A percentile compares a stretch with the other conserved stretches of the same genome.
Conservation (phyloP, 306 rosid genomes). For the Rosa rugosa region DNA sequence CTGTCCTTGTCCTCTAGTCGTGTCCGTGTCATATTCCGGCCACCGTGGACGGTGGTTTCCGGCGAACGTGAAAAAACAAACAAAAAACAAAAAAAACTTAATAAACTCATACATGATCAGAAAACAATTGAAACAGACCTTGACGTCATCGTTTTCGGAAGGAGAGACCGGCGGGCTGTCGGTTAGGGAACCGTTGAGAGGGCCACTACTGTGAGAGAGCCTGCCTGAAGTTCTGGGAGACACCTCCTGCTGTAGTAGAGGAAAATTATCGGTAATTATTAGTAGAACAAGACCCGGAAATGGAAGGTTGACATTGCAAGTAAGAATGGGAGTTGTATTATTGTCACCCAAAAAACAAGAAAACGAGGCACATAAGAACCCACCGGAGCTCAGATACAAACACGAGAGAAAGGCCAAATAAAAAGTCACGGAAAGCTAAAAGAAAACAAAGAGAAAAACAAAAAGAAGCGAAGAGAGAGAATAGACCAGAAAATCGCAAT, state of each 20-base stretch:
- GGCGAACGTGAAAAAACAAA: neutral
- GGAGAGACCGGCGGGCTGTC: conserved; percentile 95
- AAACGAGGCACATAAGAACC: neutral
- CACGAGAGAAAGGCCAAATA: neutral
- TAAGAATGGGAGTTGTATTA: neutral
- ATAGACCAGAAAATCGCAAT: conserved; percentile 14
- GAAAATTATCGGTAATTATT: neutral
- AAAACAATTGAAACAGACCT: conserved; percentile 40
- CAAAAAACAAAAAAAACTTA: neutral
- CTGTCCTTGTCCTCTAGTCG: neutral
- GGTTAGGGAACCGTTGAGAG: conserved; percentile 86
- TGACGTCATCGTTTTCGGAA: conserved; percentile 75
- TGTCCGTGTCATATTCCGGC: conserved; percentile 29
- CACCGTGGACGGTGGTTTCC: conserved; percentile 25
- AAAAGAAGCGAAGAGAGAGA: neutral
- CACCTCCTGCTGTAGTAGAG: conserved; percentile 55
- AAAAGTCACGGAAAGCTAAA: neutral
- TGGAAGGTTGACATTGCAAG: conserved; percentile 2
- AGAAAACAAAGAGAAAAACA: neutral
- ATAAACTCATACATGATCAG: neutral
- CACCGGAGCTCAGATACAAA: neutral
- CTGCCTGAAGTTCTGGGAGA: conserved; percentile 95
- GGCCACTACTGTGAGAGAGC: conserved; percentile 90
- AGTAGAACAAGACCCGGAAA: neutral
- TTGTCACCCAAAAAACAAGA: neutral